These are phyloP conservation scores for Plantago elongata DNA, from an alignment of 257 asterid species.

Conservation along the genomic window DNA sequence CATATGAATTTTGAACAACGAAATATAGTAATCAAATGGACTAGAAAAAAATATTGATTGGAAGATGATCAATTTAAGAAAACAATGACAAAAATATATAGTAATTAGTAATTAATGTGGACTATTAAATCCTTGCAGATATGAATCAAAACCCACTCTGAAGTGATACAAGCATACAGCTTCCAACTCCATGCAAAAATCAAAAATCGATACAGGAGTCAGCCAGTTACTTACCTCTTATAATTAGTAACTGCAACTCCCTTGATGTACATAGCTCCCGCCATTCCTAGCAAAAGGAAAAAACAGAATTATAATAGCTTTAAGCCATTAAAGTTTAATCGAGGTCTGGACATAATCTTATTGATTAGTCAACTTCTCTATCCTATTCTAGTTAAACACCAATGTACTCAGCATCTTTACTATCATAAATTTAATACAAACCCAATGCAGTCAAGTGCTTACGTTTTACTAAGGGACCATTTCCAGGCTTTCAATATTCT, in stretches of 20 bases:
- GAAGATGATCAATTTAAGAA: neutral
- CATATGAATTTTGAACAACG: neutral
- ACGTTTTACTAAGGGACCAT: no score
- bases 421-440: neutral
- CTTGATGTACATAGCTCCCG: constrained; percentile 95
- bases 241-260: constrained; percentile 94
- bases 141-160: no score
- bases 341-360: no score
- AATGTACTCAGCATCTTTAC: neutral
- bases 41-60: constrained; percentile 5
- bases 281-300: constrained; percentile 59
- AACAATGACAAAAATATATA: no score
- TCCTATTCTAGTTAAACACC: no score
- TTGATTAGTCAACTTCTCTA: neutral
- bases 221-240: constrained; percentile 47
- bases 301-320: constrained; percentile 14
- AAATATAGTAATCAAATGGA: neutral
- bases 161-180: no score
- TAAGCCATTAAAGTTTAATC: neutral
- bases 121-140: no score
- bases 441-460: neutral
- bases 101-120: no score
- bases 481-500: no score
- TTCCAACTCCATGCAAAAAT: constrained; percentile 8
- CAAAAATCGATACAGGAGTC: neutral